These are phyloP conservation scores for Kokia cookei DNA, from an alignment of 441 rosid genomes.

Conservation along the genomic window DNA sequence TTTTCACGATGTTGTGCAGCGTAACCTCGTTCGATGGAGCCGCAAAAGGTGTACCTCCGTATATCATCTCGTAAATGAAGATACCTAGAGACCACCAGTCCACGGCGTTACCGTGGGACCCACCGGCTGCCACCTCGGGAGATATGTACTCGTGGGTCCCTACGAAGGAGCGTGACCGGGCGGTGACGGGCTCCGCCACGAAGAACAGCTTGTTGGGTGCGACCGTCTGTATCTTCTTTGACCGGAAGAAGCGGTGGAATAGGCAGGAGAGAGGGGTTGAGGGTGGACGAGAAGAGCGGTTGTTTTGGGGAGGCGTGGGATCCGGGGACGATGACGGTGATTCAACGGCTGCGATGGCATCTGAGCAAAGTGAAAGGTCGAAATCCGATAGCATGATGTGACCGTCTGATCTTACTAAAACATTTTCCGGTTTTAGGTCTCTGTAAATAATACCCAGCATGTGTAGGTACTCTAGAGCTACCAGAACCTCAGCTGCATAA, in stretches of 20 bases:
- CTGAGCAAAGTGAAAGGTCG: constrained; percentile 65
- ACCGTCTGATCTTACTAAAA: constrained; percentile 68
- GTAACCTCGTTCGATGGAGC: constrained; percentile 55
- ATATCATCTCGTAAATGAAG: constrained; percentile 63
- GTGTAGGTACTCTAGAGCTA: constrained; percentile 73
- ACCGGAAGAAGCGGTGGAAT: constrained; percentile 49
- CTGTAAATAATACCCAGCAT: constrained; percentile 70
- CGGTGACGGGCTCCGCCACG: constrained; percentile 67
- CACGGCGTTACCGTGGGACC: constrained; percentile 66
- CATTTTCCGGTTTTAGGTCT: constrained; percentile 69
- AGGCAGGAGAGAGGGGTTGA: constrained; percentile 35
- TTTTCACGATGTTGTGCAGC: constrained; percentile 54
- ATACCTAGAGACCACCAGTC: constrained; percentile 83
- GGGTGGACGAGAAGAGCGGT: constrained; percentile 16
- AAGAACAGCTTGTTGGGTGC: constrained; percentile 38
- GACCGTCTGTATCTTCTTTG: constrained; percentile 47
- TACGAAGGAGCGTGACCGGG: constrained; percentile 62
- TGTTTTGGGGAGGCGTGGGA: constrained; percentile 14
- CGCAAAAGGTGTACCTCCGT: constrained; percentile 62
- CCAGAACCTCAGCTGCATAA: constrained; percentile 61
- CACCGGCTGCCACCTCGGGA: constrained; percentile 70
- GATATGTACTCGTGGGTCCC: constrained; percentile 85
- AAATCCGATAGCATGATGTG: constrained; percentile 80
- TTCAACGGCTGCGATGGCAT: constrained; percentile 63
- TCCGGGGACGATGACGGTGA: constrained; percentile 42